phyloP scores from a whole-genome alignment of 1,139 yeast species.

The Lodderomyces theae region DNA sequence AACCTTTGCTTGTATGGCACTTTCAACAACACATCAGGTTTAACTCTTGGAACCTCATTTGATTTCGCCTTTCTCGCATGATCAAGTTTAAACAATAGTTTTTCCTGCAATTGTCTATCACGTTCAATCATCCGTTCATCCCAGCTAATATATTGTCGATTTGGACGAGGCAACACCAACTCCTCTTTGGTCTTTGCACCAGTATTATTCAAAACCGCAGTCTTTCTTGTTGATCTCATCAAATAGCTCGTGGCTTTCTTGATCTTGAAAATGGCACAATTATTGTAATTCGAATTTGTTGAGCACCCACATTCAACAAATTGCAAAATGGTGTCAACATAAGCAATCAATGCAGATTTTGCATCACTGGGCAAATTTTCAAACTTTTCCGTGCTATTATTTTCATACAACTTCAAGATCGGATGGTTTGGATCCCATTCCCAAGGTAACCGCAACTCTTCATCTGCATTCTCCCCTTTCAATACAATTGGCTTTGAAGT shows the following conservation, averaged over 20 bases:
- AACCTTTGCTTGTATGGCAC: constrained; percentile 25
- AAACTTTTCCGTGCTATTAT: constrained; percentile 34
- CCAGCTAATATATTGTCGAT: constrained; percentile 40
- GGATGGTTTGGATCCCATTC: constrained; percentile 86
- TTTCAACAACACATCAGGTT: constrained; percentile 18
- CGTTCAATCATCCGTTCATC: constrained; percentile 32
- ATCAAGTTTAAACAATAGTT: constrained; percentile 3
- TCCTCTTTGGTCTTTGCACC: constrained; percentile 41
- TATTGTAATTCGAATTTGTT: constrained; percentile 30
- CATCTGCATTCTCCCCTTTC: constrained; percentile 31
- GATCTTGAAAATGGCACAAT: constrained; percentile 58
- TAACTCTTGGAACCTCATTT: constrained; percentile 8
- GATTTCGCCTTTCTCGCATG: neutral
- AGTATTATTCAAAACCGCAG: constrained; percentile 40
- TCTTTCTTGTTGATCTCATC: constrained; percentile 56
- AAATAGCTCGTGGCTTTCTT: constrained; percentile 60
- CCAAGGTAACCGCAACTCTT: constrained; percentile 80
- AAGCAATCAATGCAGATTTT: constrained; percentile 53
- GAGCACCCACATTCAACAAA: constrained; percentile 72
- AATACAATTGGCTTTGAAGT: constrained; percentile 53
- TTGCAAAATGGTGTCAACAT: constrained; percentile 57
- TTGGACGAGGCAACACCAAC: constrained; percentile 32
- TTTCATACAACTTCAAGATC: constrained; percentile 48
- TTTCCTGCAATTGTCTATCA: constrained; percentile 19
- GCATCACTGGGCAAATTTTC: constrained; percentile 50